Conservation (phyloP, 208 protist species). For the Novymonas esmeraldas region DNA sequence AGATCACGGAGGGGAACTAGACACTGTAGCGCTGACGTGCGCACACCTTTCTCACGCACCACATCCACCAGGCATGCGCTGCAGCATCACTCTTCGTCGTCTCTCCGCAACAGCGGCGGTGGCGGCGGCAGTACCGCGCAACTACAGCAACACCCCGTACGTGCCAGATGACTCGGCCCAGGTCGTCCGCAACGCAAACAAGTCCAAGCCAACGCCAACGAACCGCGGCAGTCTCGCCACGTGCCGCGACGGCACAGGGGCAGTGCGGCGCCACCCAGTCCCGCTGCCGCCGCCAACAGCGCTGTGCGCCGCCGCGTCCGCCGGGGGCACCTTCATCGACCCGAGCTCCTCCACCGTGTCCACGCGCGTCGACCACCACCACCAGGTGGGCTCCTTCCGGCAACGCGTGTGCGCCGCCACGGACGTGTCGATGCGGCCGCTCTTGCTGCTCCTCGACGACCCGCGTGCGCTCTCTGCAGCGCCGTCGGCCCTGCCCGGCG, state of each 20-base stretch:
- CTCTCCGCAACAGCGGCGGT: conserved; percentile 4
- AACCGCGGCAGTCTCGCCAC: not conserved
- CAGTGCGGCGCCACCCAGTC: not conserved
- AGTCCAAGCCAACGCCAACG: not conserved
- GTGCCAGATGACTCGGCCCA: conserved; percentile 14
- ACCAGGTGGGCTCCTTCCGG: conserved; percentile 65
- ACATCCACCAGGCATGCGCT: conserved; percentile 11
- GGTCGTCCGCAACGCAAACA: too few relatives aligned
- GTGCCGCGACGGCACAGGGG: not conserved
- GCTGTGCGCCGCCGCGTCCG: not conserved
- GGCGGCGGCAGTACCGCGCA: conserved; percentile 32
- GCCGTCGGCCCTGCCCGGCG: too few relatives aligned
- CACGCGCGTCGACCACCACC: conserved; percentile 59
- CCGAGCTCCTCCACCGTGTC: conserved; percentile 36
- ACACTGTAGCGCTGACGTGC: not conserved
- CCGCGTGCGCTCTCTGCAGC: not conserved
- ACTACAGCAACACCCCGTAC: conserved; percentile 53
- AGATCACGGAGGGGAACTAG: not conserved
- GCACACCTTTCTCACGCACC: not conserved
- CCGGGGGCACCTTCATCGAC: conserved; percentile 65
- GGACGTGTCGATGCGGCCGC: conserved; percentile 74
- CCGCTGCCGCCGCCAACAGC: conserved; percentile 1
- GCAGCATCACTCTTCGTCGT: conserved; percentile 10
- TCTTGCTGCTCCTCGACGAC: conserved; percentile 37
- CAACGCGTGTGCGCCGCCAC: conserved; percentile 52